phyloP scores from a whole-genome alignment of 2,329 filamentous ascomycete genomes.

The Cryphonectria carpinicola region DNA sequence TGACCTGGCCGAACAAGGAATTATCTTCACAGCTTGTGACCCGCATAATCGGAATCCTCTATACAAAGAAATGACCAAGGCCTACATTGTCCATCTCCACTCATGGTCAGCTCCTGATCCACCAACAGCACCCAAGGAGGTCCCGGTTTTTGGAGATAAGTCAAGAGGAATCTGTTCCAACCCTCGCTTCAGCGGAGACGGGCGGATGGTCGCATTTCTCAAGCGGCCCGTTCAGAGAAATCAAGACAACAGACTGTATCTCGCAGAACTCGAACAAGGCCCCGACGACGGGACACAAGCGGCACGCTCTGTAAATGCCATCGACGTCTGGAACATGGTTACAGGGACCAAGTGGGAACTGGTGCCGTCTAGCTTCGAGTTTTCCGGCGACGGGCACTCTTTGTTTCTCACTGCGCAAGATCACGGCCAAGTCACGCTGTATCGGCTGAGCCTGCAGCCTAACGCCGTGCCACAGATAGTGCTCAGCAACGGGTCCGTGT shows the following conservation, averaged over 20 bases:
- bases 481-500: constrained; percentile 35
- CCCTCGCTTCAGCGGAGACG: constrained; percentile 44
- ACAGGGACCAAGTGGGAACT: constrained; percentile 36
- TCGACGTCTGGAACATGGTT: constrained; percentile 37
- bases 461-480: constrained; percentile 35
- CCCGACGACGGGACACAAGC: background rate
- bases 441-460: constrained; percentile 39
- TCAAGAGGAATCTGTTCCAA: constrained; percentile 29
- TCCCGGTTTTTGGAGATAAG: constrained; percentile 33
- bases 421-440: constrained; percentile 40
- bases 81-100: constrained; percentile 41
- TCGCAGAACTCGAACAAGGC: constrained; percentile 37
- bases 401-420: constrained; percentile 41
- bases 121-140: constrained; percentile 6
- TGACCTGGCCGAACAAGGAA: constrained; percentile 41
- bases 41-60: constrained; percentile 28
- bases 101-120: constrained; percentile 35
- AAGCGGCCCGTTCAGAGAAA: constrained; percentile 33
- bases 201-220: constrained; percentile 41
- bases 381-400: constrained; percentile 38
- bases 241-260: constrained; percentile 37
- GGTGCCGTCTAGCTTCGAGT: constrained; percentile 40
- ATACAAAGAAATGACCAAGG: constrained; percentile 29
- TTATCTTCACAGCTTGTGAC: constrained; percentile 40
- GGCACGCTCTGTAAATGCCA: constrained; percentile 27